Percentiles rank a stretch among this genome's conserved stretches.
Conservation (phyloP, 1,139 yeast genomes). For the Diutina neorugosa region DNA sequence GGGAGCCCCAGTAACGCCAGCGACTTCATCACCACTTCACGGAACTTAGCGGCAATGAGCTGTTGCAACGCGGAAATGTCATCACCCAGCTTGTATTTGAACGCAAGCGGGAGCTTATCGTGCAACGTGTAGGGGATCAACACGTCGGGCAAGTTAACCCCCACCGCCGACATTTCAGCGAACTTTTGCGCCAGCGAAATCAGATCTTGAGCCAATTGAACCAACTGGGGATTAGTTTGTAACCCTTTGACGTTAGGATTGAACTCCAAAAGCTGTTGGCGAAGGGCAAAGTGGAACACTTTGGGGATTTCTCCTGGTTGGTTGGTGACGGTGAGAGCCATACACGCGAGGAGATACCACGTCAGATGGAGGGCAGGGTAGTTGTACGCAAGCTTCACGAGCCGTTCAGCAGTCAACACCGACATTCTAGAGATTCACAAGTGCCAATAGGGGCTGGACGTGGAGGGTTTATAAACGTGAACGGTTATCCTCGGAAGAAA, state of each 20-base stretch:
- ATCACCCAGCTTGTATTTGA: constrained; percentile 19
- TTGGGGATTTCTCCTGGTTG: constrained; percentile 71
- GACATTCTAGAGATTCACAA: no score
- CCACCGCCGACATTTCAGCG: constrained; percentile 29
- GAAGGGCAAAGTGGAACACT: constrained; percentile 61
- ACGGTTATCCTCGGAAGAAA: neutral
- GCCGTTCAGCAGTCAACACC: constrained; percentile 41
- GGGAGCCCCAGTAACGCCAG: constrained; percentile 79
- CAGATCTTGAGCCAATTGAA: constrained; percentile 28
- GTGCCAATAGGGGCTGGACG: no score
- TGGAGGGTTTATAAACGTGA: neutral
- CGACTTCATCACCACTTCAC: constrained; percentile 70
- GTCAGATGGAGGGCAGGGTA: constrained; percentile 32
- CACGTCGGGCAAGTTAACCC: constrained; percentile 33
- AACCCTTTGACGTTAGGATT: constrained; percentile 15
- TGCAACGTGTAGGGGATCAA: constrained; percentile 29
- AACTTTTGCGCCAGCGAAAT: constrained; percentile 27
- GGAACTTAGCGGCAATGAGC: constrained; percentile 41
- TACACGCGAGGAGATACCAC: constrained; percentile 77
- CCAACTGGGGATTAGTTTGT: constrained; percentile 19
- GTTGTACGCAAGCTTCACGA: constrained; percentile 44
- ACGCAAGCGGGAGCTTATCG: constrained; percentile 27
- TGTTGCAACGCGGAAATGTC: constrained; percentile 27
- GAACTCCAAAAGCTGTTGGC: constrained; percentile 30
- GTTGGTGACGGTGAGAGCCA: constrained; percentile 72